phyloP scores from a whole-genome alignment of 352 stramenopile genomes.

The Phytophthora melonis region DNA sequence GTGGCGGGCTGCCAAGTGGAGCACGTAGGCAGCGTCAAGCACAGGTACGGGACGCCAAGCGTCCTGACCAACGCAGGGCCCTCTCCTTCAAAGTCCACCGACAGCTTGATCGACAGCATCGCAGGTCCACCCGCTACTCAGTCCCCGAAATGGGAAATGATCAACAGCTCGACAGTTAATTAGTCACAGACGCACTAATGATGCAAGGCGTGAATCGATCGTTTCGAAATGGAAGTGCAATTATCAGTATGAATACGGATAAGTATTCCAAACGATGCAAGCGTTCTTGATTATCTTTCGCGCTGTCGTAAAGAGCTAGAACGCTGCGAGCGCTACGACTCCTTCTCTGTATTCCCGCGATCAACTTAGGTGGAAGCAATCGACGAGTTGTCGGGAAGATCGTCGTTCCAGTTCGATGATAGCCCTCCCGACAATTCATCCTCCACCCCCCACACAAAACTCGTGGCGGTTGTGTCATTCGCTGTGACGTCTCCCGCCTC shows the following conservation, averaged over 20 bases:
- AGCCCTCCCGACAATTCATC: not conserved
- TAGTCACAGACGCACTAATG: not conserved
- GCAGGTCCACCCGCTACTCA: not conserved
- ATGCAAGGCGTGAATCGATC: not conserved
- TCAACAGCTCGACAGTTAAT: not conserved
- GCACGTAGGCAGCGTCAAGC: not conserved
- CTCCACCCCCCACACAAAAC: not conserved
- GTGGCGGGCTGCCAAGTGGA: not conserved
- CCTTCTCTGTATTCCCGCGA: not conserved
- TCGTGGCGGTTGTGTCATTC: not conserved
- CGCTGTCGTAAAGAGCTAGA: not conserved
- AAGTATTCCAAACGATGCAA: not conserved
- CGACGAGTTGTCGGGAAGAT: not conserved
- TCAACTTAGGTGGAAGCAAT: not conserved
- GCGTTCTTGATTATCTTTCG: not conserved
- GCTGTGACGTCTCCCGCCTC: not conserved
- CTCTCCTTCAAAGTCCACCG: not conserved
- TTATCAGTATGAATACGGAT: not conserved
- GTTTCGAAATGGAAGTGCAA: not conserved
- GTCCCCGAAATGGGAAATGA: not conserved
- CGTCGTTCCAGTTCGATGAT: slow-evolving; percentile 14
- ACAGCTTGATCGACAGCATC: not conserved
- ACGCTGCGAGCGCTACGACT: not conserved
- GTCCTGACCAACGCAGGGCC: not conserved
- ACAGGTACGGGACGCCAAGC: not conserved